Evolutionary conservation across 2,329 filamentous ascomycete genomes (phyloP).

Genomic region (Penicillium sp.): DNA sequence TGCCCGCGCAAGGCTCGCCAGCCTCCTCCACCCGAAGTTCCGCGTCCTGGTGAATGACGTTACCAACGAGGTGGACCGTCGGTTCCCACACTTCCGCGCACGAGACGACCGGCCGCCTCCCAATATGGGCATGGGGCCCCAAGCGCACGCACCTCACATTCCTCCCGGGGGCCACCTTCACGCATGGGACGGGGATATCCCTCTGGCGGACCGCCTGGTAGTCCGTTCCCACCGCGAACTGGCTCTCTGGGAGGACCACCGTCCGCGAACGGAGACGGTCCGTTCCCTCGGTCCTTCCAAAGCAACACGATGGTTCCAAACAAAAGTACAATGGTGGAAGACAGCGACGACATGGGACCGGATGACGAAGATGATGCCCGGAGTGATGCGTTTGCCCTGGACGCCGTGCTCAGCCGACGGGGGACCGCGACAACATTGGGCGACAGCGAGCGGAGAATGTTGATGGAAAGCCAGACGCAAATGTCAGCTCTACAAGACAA

Average conservation of each 20-base stretch:
- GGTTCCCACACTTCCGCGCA: constrained; percentile 78
- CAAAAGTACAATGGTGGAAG: constrained; percentile 96
- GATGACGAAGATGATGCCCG: constrained; percentile 61
- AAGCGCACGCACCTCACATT: constrained; percentile 45
- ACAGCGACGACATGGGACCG: constrained; percentile 72
- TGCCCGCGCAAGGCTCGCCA: constrained; percentile 91
- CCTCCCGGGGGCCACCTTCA: constrained; percentile 35
- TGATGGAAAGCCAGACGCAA: constrained; percentile 79
- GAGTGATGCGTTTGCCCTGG: constrained; percentile 65
- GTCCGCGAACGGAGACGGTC: constrained; percentile 65
- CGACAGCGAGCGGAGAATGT: constrained; percentile 68
- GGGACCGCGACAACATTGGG: constrained; percentile 53
- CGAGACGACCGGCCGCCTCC: constrained; percentile 70
- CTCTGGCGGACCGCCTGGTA: constrained; percentile 39
- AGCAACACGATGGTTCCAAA: constrained; percentile 97
- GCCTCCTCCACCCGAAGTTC: constrained; percentile 82
- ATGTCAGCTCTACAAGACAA: constrained; percentile 74
- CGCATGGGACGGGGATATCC: constrained; percentile 39
- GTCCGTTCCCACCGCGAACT: constrained; percentile 42
- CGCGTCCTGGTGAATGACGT: constrained; percentile 93
- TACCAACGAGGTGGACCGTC: constrained; percentile 88
- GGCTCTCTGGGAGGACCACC: constrained; percentile 45
- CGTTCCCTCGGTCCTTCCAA: constrained; percentile 85
- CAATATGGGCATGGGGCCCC: constrained; percentile 37
- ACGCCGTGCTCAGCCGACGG: constrained; percentile 50